Evolutionary conservation across 768 basidiomycete genomes (phyloP).

Genomic region (Asterophora lycoperdoides): DNA sequence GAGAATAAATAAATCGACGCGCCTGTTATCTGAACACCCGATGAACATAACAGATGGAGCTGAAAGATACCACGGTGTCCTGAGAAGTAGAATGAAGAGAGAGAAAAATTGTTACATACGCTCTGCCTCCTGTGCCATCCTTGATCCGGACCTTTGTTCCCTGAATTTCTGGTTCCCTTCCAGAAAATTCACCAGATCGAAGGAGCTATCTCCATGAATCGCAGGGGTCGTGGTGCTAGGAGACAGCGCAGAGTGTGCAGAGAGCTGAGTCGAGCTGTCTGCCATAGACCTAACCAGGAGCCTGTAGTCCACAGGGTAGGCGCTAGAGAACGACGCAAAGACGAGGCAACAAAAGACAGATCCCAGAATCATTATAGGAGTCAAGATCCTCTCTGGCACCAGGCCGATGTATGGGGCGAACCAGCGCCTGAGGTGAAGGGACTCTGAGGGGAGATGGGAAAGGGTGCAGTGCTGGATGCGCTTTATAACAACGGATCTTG

Average conservation of each 20-base stretch:
- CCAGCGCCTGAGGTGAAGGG: slow-evolving; percentile 24
- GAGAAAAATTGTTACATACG: slow-evolving; percentile 2
- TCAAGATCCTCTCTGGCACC: slow-evolving; percentile 19
- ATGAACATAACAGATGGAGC: slow-evolving; percentile 36
- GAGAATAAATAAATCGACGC: neutral
- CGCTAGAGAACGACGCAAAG: slow-evolving; percentile 6
- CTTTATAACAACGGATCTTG: neutral
- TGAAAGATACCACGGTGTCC: slow-evolving; percentile 3
- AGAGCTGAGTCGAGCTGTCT: neutral
- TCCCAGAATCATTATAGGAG: slow-evolving; percentile 6
- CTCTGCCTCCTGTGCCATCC: slow-evolving; percentile 1
- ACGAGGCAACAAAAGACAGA: slow-evolving; percentile 14
- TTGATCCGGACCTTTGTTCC: slow-evolving; percentile 3
- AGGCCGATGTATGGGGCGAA: slow-evolving; percentile 28
- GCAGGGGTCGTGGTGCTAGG: neutral
- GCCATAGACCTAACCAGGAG: neutral
- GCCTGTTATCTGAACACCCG: slow-evolving; percentile 34
- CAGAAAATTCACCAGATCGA: slow-evolving; percentile 6
- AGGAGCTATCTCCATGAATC: neutral
- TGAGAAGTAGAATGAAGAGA: neutral
- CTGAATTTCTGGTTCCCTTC: slow-evolving; percentile 12
- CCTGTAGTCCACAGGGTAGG: slow-evolving; percentile 8
- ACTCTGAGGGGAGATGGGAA: neutral
- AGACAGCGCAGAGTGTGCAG: neutral
- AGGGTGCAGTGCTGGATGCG: neutral